These are phyloP conservation scores for Setomelanomma holmii DNA, from an alignment of 2,329 filamentous ascomycete species.

Conservation along the genomic window DNA sequence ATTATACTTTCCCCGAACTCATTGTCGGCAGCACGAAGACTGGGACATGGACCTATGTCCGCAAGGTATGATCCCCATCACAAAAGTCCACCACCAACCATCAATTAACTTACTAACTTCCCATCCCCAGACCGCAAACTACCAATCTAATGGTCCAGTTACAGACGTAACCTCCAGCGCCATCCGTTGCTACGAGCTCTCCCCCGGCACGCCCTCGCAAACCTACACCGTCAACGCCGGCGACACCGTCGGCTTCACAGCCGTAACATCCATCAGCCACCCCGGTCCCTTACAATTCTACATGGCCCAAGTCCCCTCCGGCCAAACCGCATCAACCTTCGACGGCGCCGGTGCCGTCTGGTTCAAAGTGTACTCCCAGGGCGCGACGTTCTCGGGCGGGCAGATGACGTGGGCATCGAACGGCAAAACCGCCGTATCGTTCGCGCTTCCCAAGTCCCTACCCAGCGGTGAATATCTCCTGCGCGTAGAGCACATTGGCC, in stretches of 20 bases:
- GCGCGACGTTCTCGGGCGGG: constrained; percentile 15
- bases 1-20: constrained; percentile 45
- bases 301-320: constrained; percentile 46
- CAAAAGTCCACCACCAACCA: neutral
- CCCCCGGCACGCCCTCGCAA: constrained; percentile 16
- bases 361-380: constrained; percentile 39
- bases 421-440: constrained; percentile 31
- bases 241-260: constrained; percentile 41
- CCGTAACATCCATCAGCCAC: constrained; percentile 33
- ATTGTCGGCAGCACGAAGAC: constrained; percentile 30
- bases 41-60: constrained; percentile 42
- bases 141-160: constrained; percentile 45
- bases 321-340: constrained; percentile 39
- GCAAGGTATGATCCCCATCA: constrained; percentile 21
- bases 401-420: constrained; percentile 7
- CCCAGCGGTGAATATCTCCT: constrained; percentile 56
- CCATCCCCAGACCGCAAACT: constrained; percentile 29
- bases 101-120: neutral
- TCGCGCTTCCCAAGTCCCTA: constrained; percentile 49
- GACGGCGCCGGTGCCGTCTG: constrained; percentile 45
- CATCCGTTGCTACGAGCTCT: constrained; percentile 38
- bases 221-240: constrained; percentile 29
- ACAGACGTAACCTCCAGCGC: constrained; percentile 13
- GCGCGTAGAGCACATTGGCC: constrained; percentile 56
- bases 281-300: constrained; percentile 48